Evolutionary conservation across 2,329 filamentous ascomycete genomes (phyloP), one percentile per base, ranked within the genome.

Genomic region (Verticillium zaregamsianum): DNA sequence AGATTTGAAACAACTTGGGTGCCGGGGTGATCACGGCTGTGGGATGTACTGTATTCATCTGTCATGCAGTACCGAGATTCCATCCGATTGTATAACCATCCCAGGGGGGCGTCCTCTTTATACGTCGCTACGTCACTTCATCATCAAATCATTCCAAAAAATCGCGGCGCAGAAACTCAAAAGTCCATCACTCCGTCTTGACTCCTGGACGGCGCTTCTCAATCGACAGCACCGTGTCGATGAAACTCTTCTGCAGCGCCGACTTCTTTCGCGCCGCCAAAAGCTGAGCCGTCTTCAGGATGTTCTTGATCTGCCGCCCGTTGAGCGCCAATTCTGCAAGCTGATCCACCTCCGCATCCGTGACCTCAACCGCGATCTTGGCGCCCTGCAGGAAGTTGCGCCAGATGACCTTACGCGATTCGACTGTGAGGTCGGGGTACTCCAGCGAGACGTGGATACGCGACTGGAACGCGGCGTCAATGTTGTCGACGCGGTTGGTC

Each of bases 231-330:
- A 66, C 64, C 0, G 59, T 60, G 5, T 66, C 63, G 40, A 66
- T 63, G 20, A 66, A 66, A 23, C 49, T 59, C 8, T 63, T 63
- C 59, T 61, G 40, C 2, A 66, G 28, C 5, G 59, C 67, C 2
- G 69, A 67, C 28, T 62, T 67, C 66, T 72, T 74, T 28, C 73
- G 40, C 1, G 66, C 67, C 4, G 93, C 92, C 12, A 79, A 72
- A 7, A 90, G 90, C 74, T 96, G 92, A 2, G 91, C 91, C 7
- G 72, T 73, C 67, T 79, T 79, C 65, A 79, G 67, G n/a, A 77
- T 57, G 45, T 80, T 82, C 69, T 82, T 81, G 59, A 82, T 82
- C 72, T 82, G 78, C 3, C 79, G 71, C 0, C 80, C 79, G 58
- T 82, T 82, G 20, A 82, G 72, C 17, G 72, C 66, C 59, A 80